Evolutionary conservation across 176 grass and related monocot genomes (phyloP).

Genomic region (Areca catechu): DNA sequence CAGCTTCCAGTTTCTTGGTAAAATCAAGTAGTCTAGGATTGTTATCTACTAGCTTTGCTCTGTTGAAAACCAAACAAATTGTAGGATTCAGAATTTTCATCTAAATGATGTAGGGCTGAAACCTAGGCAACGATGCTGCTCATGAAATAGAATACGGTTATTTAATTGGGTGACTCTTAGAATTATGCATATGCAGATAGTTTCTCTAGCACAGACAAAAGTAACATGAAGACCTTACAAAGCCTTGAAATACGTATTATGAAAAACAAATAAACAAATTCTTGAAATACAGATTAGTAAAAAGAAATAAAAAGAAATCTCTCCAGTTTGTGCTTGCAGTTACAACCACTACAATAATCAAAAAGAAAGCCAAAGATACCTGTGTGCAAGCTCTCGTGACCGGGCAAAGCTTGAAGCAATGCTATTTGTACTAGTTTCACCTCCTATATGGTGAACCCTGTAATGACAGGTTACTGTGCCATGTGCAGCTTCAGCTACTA

Average conservation of each 20-base stretch:
- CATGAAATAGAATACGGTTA: too few species aligned
- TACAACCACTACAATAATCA: background rate
- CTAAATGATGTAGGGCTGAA: too few species aligned
- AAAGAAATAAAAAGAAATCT: background rate
- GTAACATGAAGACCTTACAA: too few species aligned
- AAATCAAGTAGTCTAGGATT: conserved; percentile 43
- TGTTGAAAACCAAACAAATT: conserved; percentile 9
- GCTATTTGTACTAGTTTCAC: conserved; percentile 82
- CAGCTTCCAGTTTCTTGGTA: conserved; percentile 44
- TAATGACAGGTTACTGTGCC: conserved; percentile 68
- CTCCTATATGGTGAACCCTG: conserved; percentile 54
- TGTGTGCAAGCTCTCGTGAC: conserved; percentile 59
- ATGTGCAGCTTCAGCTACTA: conserved; percentile 82
- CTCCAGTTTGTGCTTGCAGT: background rate
- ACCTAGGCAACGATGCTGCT: too few species aligned
- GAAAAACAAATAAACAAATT: too few species aligned
- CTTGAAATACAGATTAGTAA: too few species aligned
- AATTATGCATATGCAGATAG: too few species aligned
- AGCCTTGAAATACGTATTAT: too few species aligned
- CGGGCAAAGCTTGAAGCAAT: conserved; percentile 83
- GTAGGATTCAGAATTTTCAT: background rate
- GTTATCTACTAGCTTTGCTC: conserved; percentile 57
- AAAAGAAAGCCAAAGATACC: conserved; percentile 17
- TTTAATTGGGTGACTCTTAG: too few species aligned
- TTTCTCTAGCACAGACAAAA: too few species aligned